phyloP scores from a whole-genome alignment of 1,139 yeast genomes.

The Maudiozyma humilis region DNA sequence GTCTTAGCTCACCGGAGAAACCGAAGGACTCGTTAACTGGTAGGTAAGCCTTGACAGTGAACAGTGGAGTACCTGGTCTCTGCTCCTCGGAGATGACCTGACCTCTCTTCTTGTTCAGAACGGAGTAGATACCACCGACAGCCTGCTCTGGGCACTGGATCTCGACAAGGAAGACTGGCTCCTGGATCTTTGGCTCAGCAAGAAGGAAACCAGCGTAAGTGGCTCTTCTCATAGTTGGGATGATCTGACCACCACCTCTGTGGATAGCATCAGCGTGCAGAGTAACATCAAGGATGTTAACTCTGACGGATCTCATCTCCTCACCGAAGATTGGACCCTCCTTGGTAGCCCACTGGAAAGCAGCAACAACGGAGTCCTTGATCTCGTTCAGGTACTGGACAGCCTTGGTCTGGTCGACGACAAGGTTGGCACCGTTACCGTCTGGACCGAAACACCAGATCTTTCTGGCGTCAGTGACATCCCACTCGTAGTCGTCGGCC shows the following conservation, averaged over 20 bases:
- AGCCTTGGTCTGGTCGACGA: slow-evolving; percentile 99
- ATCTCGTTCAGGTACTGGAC: slow-evolving; percentile 98
- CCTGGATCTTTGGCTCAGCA: slow-evolving; percentile 65
- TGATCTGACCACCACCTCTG: slow-evolving; percentile 99
- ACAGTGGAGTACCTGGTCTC: slow-evolving; percentile 99
- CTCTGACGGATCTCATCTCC: slow-evolving; percentile 89
- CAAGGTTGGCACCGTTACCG: slow-evolving; percentile 97
- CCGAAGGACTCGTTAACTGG: slow-evolving; percentile 99
- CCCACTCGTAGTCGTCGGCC: slow-evolving; percentile 99
- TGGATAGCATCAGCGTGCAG: slow-evolving; percentile 99
- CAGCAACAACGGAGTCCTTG: slow-evolving; percentile 99
- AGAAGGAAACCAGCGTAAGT: slow-evolving; percentile 96
- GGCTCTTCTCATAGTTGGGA: slow-evolving; percentile 99
- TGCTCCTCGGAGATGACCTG: slow-evolving; percentile 98
- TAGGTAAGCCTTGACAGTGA: slow-evolving; percentile 97
- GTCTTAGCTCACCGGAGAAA: slow-evolving; percentile 99
- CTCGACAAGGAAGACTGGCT: slow-evolving; percentile 98
- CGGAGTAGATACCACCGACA: slow-evolving; percentile 99
- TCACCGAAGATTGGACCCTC: slow-evolving; percentile 99
- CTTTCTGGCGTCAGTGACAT: slow-evolving; percentile 98
- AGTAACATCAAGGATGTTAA: slow-evolving; percentile 98
- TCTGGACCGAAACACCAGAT: slow-evolving; percentile 99
- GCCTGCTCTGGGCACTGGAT: slow-evolving; percentile 99
- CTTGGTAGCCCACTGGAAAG: slow-evolving; percentile 99
- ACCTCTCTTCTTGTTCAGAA: slow-evolving; percentile 99